Conservation (phyloP, 2,329 filamentous ascomycete species). For the Fusarium sp. region DNA sequence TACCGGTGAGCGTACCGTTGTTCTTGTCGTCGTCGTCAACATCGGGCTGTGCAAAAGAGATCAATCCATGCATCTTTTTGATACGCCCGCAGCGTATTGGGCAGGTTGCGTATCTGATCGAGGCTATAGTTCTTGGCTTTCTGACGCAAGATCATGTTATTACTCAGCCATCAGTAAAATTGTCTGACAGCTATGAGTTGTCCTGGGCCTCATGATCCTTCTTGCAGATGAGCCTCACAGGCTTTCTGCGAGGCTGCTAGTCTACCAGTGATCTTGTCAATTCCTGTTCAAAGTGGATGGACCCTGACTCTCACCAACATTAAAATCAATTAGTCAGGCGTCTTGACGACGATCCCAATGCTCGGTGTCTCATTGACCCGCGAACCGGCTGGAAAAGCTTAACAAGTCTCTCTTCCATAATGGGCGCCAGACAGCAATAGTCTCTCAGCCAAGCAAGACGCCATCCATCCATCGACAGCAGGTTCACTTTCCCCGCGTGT, state of each 20-base stretch:
- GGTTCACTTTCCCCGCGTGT: background rate
- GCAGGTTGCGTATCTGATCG: background rate
- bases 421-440: conserved; percentile 1
- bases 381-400: background rate
- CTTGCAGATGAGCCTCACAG: background rate
- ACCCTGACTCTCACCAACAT: conserved; percentile 7
- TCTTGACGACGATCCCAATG: conserved; percentile 15
- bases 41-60: conserved; percentile 29
- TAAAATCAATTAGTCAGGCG: conserved; percentile 10
- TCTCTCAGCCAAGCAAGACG: background rate
- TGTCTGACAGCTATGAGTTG: background rate
- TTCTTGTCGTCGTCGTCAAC: conserved; percentile 13
- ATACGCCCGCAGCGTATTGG: background rate
- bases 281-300: background rate
- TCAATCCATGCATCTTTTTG: background rate
- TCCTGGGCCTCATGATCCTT: background rate
- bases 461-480: background rate
- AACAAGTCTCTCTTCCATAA: background rate
- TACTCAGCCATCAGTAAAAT: background rate
- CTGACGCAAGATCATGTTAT: background rate
- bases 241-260: background rate
- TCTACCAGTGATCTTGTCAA: background rate
- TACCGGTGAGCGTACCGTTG: background rate
- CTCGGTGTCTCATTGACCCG: conserved; percentile 12
- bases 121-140: conserved; percentile 21